Base-by-base conservation (phyloP, 1,139 yeast genomes). In the Debaryomyces robertsiae region DNA sequence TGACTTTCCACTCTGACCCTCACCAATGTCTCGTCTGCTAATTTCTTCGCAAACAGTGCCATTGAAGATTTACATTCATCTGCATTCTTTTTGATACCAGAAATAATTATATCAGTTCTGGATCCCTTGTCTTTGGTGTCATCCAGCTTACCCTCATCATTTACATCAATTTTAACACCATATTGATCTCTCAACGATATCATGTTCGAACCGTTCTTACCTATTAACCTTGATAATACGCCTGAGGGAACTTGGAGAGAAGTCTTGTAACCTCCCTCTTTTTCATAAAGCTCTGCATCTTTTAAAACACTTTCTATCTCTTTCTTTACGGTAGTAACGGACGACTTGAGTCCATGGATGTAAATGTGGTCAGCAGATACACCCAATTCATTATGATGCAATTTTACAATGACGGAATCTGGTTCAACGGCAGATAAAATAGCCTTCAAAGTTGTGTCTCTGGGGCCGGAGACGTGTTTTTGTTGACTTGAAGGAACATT, bases 151-250 rank as follows among this genome's bases (percentile, higher is more conserved):
- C 64, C 68, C 19, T 59, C 55, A 34, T 55, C 63, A 6, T 52
- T 52, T 39, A 90, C 83, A 54, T 90, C 96, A 48, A 94, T 77
- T 52, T 76, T 78, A 48, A 88, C 90, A 36, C 84, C 91, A 55
- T 74, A 89, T 58, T 87, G 86, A n/a, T 86, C 89, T 51, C 84
- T 77, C 49, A 89, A 65, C 40, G 79, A 69, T 52, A 79, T 77
- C 59, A 93, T 67, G 58, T 82, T 80, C 32, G 87, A 68, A 43
- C 98, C 98, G 47, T 81, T 87, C 61, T 84, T 86, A 51, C 98
- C 99, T 61, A 94, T 89, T 42, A 94, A 74, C 63, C 95, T 82
- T 31, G 94, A 77, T 45, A 91, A 72, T 36, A 81, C 78, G 42
- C 75, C 69, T 2, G 80, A 64, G 45, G 97, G 95, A 55, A 89